Percentiles rank a stretch among this genome's conserved stretches.
These are phyloP conservation scores for Fraxinus baroniana DNA, from an alignment of 305 asterid species.

Conservation along the genomic window DNA sequence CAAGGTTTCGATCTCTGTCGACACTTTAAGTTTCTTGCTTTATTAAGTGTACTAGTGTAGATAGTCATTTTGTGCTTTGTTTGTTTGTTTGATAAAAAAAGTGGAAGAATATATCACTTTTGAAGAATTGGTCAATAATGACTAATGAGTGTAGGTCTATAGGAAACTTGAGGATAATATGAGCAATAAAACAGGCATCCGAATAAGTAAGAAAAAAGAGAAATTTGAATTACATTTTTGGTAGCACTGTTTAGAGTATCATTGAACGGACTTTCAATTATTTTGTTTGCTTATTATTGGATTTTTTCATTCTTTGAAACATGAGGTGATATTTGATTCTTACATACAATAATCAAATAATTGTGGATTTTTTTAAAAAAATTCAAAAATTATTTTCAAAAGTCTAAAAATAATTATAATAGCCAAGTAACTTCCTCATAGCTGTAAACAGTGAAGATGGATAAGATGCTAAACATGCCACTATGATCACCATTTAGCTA, in stretches of 20 bases:
- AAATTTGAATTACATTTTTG: background rate
- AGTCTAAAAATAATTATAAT: background rate
- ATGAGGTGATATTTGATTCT: background rate
- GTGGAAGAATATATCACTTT: background rate
- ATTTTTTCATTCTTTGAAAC: background rate
- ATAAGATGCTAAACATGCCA: background rate
- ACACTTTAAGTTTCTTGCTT: background rate
- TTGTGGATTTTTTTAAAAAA: background rate
- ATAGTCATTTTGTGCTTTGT: background rate
- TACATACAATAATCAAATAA: background rate
- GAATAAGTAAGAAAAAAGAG: background rate
- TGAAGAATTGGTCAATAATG: background rate
- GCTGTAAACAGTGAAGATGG: background rate
- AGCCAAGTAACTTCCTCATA: background rate
- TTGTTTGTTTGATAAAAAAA: background rate
- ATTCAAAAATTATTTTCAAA: background rate
- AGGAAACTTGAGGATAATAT: background rate
- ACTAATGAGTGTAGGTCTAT: background rate
- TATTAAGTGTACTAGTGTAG: background rate
- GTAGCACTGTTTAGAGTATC: background rate
- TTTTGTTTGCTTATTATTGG: background rate
- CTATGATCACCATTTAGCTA: background rate
- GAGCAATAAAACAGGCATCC: background rate
- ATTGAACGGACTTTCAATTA: background rate
- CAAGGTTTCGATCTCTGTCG: background rate